A percentile compares a stretch with the other conserved stretches of the same genome.
phyloP scores from a whole-genome alignment of 306 rosid species.

The Gastrolobium villosum region DNA sequence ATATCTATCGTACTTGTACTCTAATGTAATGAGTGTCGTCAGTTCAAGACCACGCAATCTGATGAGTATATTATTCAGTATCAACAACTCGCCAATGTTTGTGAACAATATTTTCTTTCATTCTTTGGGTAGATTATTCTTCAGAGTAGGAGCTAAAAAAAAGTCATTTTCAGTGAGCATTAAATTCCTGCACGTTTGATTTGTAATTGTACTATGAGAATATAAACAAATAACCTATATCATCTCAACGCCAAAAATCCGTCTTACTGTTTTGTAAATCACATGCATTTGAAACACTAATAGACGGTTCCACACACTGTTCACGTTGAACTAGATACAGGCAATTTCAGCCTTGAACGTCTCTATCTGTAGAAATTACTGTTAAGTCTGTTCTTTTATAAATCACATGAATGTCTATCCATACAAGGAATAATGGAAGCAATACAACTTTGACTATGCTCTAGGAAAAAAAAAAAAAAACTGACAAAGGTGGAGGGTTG shows the following conservation, averaged over 20 bases:
- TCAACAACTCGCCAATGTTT: slow-evolving; percentile 28
- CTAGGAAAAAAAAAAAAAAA: not conserved
- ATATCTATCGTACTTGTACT: slow-evolving; percentile 30
- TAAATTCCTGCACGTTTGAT: slow-evolving; percentile 2
- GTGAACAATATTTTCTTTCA: not conserved
- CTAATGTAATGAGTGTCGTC: slow-evolving; percentile 30
- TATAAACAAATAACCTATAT: not conserved
- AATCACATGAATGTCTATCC: too few relatives aligned
- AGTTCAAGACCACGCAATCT: slow-evolving; percentile 12
- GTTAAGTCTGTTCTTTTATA: not conserved
- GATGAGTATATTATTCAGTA: slow-evolving; percentile 10
- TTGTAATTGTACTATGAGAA: not conserved
- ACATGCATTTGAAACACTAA: slow-evolving; percentile 27
- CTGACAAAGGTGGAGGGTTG: slow-evolving; percentile 20
- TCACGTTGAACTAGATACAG: not conserved
- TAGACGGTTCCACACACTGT: not conserved
- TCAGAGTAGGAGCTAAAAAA: not conserved
- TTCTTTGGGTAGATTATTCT: not conserved
- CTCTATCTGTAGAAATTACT: not conserved
- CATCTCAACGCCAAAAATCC: not conserved
- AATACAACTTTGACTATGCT: too few relatives aligned
- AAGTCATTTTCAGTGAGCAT: not conserved
- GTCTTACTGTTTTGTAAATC: not conserved
- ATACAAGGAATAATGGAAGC: too few relatives aligned
- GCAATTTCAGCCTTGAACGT: not conserved